phyloP scores from a whole-genome alignment of 306 rosid genomes.

The Malus sieversii region DNA sequence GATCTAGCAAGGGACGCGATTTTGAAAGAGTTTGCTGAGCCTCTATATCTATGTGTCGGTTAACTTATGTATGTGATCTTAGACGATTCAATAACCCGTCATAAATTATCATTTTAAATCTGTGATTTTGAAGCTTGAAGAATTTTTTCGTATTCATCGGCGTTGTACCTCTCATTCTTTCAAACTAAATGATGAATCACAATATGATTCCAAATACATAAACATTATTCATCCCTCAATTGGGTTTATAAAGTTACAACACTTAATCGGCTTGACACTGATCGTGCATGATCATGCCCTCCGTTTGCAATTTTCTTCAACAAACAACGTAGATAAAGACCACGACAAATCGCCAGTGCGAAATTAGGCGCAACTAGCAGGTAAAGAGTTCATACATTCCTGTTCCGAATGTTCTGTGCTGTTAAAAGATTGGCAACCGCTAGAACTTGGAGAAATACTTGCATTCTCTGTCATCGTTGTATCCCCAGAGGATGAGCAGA shows the following conservation, averaged over 20 bases:
- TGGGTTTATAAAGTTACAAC: conserved; percentile 4
- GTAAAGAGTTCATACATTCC: conserved; percentile 18
- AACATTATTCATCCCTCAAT: neutral
- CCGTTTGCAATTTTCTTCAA: neutral
- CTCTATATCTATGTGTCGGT: neutral
- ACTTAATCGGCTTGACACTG: neutral
- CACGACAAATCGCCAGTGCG: neutral
- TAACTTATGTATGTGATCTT: neutral
- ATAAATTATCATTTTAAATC: conserved; percentile 3
- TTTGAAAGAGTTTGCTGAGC: conserved; percentile 19
- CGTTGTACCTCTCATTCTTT: neutral
- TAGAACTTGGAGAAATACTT: conserved; percentile 24
- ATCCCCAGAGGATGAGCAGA: conserved; percentile 17
- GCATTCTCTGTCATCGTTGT: conserved; percentile 10
- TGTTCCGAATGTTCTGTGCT: conserved; percentile 13
- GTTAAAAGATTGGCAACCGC: conserved; percentile 15
- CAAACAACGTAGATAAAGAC: neutral
- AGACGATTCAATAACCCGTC: neutral
- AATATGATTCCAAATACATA: neutral
- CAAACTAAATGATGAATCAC: neutral
- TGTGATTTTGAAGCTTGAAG: neutral
- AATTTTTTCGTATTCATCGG: neutral
- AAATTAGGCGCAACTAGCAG: neutral
- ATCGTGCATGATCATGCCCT: neutral
- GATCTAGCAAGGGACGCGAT: conserved; percentile 4